Conservation (phyloP, 225 moss, liverwort and hornwort genomes). For the Straminergon stramineum region DNA sequence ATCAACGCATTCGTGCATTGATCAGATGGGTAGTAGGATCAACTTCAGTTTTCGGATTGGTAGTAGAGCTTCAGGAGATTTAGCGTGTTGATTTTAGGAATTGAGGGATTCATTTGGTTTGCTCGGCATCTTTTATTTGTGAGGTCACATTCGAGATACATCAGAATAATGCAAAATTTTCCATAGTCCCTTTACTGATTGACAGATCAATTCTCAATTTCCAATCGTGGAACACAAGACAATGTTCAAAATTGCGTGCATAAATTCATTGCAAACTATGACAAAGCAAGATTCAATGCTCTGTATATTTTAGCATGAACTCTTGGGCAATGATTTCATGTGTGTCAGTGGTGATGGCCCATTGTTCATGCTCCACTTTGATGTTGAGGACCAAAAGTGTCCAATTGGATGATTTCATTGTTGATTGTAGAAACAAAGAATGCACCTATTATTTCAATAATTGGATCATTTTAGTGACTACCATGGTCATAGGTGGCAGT, state of each 20-base stretch:
- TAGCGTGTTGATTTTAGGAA: too few species aligned
- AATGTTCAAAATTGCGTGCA: background rate
- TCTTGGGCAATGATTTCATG: background rate
- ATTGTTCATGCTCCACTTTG: background rate
- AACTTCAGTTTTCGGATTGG: background rate
- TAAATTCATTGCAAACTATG: background rate
- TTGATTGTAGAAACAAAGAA: too few species aligned
- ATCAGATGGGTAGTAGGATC: background rate
- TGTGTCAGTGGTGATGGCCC: background rate
- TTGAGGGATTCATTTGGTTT: background rate
- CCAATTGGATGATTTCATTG: too few species aligned
- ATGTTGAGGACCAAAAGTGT: background rate
- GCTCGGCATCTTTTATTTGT: background rate
- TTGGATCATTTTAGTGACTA: too few species aligned
- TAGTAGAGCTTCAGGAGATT: background rate
- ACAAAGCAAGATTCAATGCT: background rate
- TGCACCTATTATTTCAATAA: too few species aligned
- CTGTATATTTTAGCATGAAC: background rate
- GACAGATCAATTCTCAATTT: background rate
- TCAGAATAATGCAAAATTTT: background rate
- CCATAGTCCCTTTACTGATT: background rate
- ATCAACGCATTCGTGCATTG: background rate
- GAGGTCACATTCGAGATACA: background rate
- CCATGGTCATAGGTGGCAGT: too few species aligned
- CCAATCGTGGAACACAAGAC: background rate